Conservation (phyloP, 2,329 filamentous ascomycete genomes). For the Triangularia verruculosa region DNA sequence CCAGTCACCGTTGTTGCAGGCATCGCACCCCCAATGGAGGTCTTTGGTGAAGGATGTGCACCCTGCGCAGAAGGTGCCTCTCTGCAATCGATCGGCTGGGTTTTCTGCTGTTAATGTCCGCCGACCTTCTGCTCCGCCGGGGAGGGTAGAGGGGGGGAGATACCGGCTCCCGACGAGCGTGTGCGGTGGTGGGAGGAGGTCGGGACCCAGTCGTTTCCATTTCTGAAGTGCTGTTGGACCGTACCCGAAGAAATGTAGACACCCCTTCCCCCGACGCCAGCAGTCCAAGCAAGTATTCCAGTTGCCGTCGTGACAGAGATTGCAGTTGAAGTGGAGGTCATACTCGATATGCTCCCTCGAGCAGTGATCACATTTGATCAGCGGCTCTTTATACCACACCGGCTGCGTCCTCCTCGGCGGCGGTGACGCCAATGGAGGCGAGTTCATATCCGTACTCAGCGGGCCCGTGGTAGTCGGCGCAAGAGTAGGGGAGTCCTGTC, state of each 20-base stretch:
- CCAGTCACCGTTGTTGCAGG: conserved; percentile 91
- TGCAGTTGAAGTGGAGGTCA: conserved; percentile 80
- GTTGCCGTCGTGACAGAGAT: conserved; percentile 63
- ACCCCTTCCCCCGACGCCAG: conserved; percentile 74
- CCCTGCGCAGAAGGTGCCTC: conserved; percentile 78
- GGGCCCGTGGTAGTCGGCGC: conserved; percentile 15
- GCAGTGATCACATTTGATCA: conserved; percentile 71
- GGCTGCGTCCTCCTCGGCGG: conserved; percentile 11
- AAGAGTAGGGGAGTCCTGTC: conserved; percentile 13
- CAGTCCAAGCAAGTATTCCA: conserved; percentile 81
- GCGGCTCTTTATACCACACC: conserved; percentile 60
- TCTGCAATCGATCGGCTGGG: conserved; percentile 65
- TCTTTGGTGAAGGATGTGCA: conserved; percentile 73
- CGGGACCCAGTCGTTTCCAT: conserved; percentile 48
- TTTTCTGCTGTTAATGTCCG: conserved; percentile 63
- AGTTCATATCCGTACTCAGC: conserved; percentile 13
- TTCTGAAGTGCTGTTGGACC: conserved; percentile 66
- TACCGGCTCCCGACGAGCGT: conserved; percentile 59
- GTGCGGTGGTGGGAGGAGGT: conserved; percentile 48
- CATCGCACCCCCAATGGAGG: conserved; percentile 85
- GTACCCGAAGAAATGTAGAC: conserved; percentile 85
- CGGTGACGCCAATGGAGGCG: conserved; percentile 15
- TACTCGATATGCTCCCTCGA: conserved; percentile 73
- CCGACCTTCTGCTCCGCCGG: conserved; percentile 53
- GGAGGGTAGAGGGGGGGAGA: conserved; percentile 45